Evolutionary conservation across 805 yeast genomes (phyloP).

Genomic region (Candida sonorensis): DNA sequence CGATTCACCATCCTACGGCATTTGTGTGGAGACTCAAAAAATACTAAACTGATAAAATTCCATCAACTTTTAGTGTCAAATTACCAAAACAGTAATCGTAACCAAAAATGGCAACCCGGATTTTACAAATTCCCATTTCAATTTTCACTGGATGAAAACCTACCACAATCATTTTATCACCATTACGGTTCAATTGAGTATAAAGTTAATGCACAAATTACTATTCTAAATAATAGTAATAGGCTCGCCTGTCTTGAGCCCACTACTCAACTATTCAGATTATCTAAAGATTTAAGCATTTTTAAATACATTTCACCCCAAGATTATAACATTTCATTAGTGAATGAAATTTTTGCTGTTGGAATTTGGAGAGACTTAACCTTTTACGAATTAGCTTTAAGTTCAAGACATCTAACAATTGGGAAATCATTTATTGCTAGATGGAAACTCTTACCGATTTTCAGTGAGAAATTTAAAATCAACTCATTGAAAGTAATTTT

Average conservation of each 20-base stretch:
- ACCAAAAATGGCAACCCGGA: slow-evolving; percentile 9
- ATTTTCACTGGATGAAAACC: slow-evolving; percentile 15
- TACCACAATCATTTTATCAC: slow-evolving; percentile 21
- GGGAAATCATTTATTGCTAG: slow-evolving; percentile 10
- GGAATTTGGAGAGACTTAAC: slow-evolving; percentile 28
- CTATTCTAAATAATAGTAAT: not conserved
- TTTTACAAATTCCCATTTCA: slow-evolving; percentile 21
- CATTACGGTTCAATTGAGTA: slow-evolving; percentile 16
- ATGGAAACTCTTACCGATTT: slow-evolving; percentile 21
- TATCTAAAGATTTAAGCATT: slow-evolving; percentile 6
- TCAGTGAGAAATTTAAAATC: slow-evolving; percentile 10
- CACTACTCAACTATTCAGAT: too few relatives aligned
- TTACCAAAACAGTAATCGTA: slow-evolving; percentile 6
- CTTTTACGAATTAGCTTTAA: slow-evolving; percentile 17
- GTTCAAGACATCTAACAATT: slow-evolving; percentile 13
- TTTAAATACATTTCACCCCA: slow-evolving; percentile 14
- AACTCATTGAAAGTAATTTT: slow-evolving; percentile 17
- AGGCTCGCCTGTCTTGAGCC: too few relatives aligned
- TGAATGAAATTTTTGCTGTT: slow-evolving; percentile 13
- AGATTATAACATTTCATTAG: not conserved
- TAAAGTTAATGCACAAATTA: slow-evolving; percentile 9
- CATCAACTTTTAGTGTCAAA: too few relatives aligned
- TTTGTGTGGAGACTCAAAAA: too few relatives aligned
- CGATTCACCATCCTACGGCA: too few relatives aligned
- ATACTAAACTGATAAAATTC: too few relatives aligned